phyloP scores from a whole-genome alignment of 768 basidiomycete species.

The Tephrocybe sp. region DNA sequence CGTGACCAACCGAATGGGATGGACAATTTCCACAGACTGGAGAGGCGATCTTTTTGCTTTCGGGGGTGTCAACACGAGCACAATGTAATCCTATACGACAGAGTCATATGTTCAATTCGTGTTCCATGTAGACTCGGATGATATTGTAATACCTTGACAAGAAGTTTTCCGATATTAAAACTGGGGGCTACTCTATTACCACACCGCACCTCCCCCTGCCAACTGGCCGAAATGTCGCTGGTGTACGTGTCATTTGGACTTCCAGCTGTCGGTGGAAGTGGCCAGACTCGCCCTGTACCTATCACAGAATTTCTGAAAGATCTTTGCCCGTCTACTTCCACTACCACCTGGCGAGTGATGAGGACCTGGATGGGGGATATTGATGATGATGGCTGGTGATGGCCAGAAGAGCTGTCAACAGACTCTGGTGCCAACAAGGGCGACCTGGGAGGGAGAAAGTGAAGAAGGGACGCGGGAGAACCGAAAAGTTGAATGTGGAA shows the following conservation, averaged over 20 bases:
- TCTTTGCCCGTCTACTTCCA: slow-evolving; percentile 36
- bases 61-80: slow-evolving; percentile 45
- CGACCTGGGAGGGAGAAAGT: slow-evolving; percentile 34
- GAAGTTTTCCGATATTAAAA: slow-evolving; percentile 42
- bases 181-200: slow-evolving; percentile 38
- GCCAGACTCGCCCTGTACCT: slow-evolving; percentile 44
- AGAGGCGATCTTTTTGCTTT: slow-evolving; percentile 42
- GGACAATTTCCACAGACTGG: slow-evolving; percentile 39
- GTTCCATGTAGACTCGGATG: neutral
- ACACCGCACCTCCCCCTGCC: slow-evolving; percentile 51
- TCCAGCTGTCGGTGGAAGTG: slow-evolving; percentile 26
- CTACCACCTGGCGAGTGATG: slow-evolving; percentile 44
- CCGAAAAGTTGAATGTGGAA: slow-evolving; percentile 54
- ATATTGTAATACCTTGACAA: slow-evolving; percentile 43
- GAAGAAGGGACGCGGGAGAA: slow-evolving; percentile 39
- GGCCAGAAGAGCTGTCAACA: slow-evolving; percentile 8
- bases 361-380: slow-evolving; percentile 38
- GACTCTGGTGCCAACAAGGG: slow-evolving; percentile 17
- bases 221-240: slow-evolving; percentile 43
- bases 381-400: slow-evolving; percentile 10
- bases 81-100: slow-evolving; percentile 51
- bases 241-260: slow-evolving; percentile 1
- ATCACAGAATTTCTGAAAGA: slow-evolving; percentile 35
- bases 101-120: neutral
- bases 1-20: slow-evolving; percentile 54